These are phyloP conservation scores for Mucor lusitanicus DNA, from an alignment of 371 early-diverging fungal species.

Conservation along the genomic window DNA sequence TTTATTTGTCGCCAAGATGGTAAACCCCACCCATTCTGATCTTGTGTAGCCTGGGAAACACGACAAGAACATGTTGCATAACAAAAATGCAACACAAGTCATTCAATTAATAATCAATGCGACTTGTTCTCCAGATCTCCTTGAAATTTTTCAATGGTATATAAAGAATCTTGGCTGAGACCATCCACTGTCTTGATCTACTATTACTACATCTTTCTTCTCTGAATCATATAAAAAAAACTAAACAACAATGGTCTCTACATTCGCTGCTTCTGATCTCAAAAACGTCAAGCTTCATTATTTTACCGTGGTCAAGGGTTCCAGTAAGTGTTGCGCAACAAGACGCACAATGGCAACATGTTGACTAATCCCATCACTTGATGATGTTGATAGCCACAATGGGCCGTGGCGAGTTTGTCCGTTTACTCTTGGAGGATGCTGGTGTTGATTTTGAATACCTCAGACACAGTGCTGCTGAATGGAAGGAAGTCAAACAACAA, in stretches of 20 bases:
- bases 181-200: not conserved
- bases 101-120: too few relatives aligned
- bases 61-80: too few relatives aligned
- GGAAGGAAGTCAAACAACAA: constrained; percentile 16
- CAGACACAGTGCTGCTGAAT: constrained; percentile 13
- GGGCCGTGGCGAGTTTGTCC: constrained; percentile 30
- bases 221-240: not conserved
- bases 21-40: too few relatives aligned
- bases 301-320: constrained; percentile 8
- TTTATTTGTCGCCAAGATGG: too few relatives aligned
- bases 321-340: constrained; percentile 8
- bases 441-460: constrained; percentile 30
- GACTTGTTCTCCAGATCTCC: too few relatives aligned
- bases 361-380: not conserved
- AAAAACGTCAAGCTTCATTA: constrained; percentile 19
- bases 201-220: too few relatives aligned
- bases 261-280: not conserved
- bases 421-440: constrained; percentile 35
- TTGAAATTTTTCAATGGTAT: too few relatives aligned
- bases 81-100: too few relatives aligned
- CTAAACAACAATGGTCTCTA: not conserved
- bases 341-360: not conserved
- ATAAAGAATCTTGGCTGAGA: too few relatives aligned
- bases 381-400: not conserved
- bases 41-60: too few relatives aligned